Evolutionary conservation across 768 basidiomycete genomes (phyloP).

Genomic region (Naematelia aurantialba): DNA sequence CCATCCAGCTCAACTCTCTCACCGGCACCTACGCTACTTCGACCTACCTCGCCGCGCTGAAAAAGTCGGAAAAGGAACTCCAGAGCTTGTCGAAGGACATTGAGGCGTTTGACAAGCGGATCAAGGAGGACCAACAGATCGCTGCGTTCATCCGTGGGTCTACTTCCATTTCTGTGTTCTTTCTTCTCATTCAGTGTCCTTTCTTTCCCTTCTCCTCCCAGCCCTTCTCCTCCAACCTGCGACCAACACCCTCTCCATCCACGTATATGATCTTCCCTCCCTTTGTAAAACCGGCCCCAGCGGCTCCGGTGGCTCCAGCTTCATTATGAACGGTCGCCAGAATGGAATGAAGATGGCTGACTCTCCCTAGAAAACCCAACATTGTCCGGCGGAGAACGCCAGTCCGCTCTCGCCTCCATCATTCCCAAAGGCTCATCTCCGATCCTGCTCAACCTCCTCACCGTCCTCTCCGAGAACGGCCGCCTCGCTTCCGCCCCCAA

Average conservation of each 20-base stretch:
- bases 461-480: conserved; percentile 87
- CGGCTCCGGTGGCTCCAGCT: too few species aligned
- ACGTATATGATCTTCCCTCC: neutral
- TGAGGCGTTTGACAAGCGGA: conserved; percentile 62
- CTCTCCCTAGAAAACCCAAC: conserved; percentile 87
- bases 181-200: neutral
- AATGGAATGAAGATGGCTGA: too few species aligned
- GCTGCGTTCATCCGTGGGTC: conserved; percentile 61
- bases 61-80: conserved; percentile 76
- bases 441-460: conserved; percentile 86
- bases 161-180: neutral
- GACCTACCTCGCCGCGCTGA: conserved; percentile 55
- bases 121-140: conserved; percentile 65
- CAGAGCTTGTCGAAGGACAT: conserved; percentile 84
- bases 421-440: conserved; percentile 56
- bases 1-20: conserved; percentile 50
- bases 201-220: neutral
- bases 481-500: conserved; percentile 76
- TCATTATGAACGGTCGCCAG: too few species aligned
- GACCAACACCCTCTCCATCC: neutral
- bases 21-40: conserved; percentile 50
- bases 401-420: conserved; percentile 63
- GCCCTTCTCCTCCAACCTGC: neutral
- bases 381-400: conserved; percentile 72
- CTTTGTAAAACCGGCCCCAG: too few species aligned